Evolutionary conservation across 2,329 filamentous ascomycete species (phyloP), one percentile per base, ranked within the genome.

Genomic region (Juglanconis oblonga): DNA sequence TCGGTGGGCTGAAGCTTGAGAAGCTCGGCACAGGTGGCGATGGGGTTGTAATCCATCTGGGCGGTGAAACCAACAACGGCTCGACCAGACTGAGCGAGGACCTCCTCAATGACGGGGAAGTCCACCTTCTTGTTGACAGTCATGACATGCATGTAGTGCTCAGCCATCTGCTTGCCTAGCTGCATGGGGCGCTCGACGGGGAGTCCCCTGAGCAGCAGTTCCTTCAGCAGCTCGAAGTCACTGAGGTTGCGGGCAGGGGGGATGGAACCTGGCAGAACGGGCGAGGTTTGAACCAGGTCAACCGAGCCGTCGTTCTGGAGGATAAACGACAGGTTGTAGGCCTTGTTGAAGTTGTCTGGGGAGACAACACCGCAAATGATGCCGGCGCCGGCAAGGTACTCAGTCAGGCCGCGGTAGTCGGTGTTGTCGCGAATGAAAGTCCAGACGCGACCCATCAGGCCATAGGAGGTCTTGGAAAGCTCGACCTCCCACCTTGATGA

Each of bases 371-470:
- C n/a, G 40, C 48, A 52, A 47, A 52, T 38, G 13, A 2, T 24
- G 1, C 35, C 32, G 1, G 59, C 59, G 13, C 29, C 11, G 9
- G 11, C 31, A n/a, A 48, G 31, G 48, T 51, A 61, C 14, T 51
- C 29, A 4, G 31, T 1, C 13, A 52, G 45, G 42, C 33, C 29
- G 8, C 32, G 51, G 29, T 44, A 51, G 7, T 14, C 38, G 32
- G 57, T 32, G n/a, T 59, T 35, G 32, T 62, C 53, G 17, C 60
- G 53, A 31, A 62, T 47, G 44, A 51, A 49, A 14, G 60, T 62
- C 53, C 52, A 62, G 3, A 59, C 49, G 8, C 48, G 42, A 1
- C 42, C 60, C n/a, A 62, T 53, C 36, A 62, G 33, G 5, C 7
- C 7, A 24, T 50, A 62, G 4, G 49, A 32, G 14, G 11, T 29